phyloP scores from a whole-genome alignment of 2,329 filamentous ascomycete species.

The Diplodia scrobiculata region DNA sequence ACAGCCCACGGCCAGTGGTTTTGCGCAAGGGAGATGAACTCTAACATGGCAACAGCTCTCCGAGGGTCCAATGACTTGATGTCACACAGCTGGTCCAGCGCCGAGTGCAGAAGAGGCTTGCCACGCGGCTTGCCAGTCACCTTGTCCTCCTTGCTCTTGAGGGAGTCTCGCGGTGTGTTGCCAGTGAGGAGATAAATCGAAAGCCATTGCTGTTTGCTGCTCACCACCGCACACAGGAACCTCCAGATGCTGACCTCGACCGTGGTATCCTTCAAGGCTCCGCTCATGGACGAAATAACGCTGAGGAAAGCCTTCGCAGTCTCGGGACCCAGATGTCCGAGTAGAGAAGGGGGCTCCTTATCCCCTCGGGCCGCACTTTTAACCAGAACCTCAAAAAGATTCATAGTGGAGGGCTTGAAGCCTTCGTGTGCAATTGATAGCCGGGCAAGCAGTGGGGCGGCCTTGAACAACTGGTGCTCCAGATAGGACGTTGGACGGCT shows the following conservation, averaged over 20 bases:
- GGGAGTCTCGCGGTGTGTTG: constrained; percentile 74
- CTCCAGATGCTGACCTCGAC: constrained; percentile 76
- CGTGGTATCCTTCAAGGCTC: constrained; percentile 66
- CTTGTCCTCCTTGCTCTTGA: constrained; percentile 54
- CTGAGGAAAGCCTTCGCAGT: constrained; percentile 82
- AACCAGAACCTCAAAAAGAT: constrained; percentile 72
- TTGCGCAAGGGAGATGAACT: constrained; percentile 85
- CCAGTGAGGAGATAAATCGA: constrained; percentile 90
- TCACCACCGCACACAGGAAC: constrained; percentile 81
- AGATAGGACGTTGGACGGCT: constrained; percentile 66
- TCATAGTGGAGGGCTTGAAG: constrained; percentile 67
- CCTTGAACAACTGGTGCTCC: constrained; percentile 79
- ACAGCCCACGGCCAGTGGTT: constrained; percentile 97
- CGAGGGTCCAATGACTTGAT: constrained; percentile 65
- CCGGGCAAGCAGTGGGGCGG: constrained; percentile 73
- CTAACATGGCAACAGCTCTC: constrained; percentile 73
- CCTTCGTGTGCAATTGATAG: constrained; percentile 70
- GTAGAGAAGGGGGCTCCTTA: constrained; percentile 86
- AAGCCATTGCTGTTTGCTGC: constrained; percentile 93
- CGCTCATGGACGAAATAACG: constrained; percentile 73
- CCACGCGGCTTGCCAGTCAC: constrained; percentile 44
- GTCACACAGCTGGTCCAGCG: constrained; percentile 68
- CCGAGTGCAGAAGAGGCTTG: constrained; percentile 72
- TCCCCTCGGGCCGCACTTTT: constrained; percentile 62
- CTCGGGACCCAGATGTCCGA: constrained; percentile 82